Conservation (phyloP, 2,329 filamentous ascomycete species). For the Trichophyton equinum region DNA sequence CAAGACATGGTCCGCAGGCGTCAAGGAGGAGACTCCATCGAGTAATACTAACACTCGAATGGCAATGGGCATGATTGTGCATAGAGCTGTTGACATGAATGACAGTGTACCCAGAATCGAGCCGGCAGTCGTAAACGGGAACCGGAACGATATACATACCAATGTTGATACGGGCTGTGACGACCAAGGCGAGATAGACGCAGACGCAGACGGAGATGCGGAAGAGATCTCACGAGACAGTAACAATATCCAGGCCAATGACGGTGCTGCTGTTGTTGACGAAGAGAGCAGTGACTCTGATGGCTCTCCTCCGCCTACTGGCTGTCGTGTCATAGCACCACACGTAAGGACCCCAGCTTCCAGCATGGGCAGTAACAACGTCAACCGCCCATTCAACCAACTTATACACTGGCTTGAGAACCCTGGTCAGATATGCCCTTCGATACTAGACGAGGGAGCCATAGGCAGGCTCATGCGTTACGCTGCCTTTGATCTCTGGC, state of each 20-base stretch:
- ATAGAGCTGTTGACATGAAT: neutral
- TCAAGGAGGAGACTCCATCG: neutral
- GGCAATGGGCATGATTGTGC: neutral
- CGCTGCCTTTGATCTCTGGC: conserved; percentile 15
- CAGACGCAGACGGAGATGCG: neutral
- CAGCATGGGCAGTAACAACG: neutral
- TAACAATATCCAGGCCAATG: neutral
- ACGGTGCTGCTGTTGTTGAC: neutral
- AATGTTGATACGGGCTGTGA: neutral
- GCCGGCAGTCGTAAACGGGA: neutral
- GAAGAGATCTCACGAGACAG: neutral
- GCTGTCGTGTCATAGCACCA: neutral
- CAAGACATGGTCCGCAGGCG: neutral
- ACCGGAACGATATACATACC: neutral
- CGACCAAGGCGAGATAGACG: neutral
- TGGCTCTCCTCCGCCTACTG: neutral
- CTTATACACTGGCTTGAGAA: conserved; percentile 10
- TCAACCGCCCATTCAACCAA: conserved; percentile 12
- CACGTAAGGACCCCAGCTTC: neutral
- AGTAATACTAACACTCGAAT: neutral
- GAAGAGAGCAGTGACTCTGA: conserved; percentile 1
- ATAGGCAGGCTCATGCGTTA: conserved; percentile 15
- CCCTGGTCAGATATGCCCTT: conserved; percentile 10
- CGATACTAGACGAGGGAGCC: conserved; percentile 11
- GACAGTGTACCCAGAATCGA: neutral